phyloP scores from a whole-genome alignment of 768 basidiomycete species.

The Tricholoma bakamatsutake region DNA sequence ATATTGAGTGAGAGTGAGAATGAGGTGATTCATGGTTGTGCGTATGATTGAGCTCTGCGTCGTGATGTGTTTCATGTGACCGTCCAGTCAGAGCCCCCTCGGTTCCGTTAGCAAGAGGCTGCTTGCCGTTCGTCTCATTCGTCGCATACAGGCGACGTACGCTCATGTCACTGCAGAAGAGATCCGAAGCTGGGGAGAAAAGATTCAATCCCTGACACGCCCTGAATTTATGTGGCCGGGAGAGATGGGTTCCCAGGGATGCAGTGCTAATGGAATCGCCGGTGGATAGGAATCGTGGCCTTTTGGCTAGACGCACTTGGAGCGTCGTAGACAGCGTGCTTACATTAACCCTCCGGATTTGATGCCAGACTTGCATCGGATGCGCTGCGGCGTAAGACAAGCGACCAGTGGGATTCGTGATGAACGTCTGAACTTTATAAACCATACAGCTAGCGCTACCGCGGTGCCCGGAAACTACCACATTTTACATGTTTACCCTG shows the following conservation, averaged over 20 bases:
- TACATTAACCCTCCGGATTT: slow-evolving; percentile 8
- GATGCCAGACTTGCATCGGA: slow-evolving; percentile 13
- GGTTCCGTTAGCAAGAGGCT: background rate
- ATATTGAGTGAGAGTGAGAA: slow-evolving; percentile 53
- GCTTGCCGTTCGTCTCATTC: slow-evolving; percentile 6
- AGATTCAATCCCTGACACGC: background rate
- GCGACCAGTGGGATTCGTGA: background rate
- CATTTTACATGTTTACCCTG: background rate
- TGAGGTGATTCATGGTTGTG: slow-evolving; percentile 44
- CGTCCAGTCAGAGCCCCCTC: slow-evolving; percentile 5
- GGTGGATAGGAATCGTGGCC: slow-evolving; percentile 10
- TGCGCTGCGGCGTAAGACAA: background rate
- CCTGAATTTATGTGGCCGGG: slow-evolving; percentile 1
- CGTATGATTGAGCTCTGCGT: slow-evolving; percentile 20
- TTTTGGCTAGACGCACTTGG: slow-evolving; percentile 2
- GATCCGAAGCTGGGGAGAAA: slow-evolving; percentile 3
- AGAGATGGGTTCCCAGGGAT: slow-evolving; percentile 10
- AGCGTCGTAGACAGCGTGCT: slow-evolving; percentile 4
- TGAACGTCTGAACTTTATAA: slow-evolving; percentile 7
- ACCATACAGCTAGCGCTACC: background rate
- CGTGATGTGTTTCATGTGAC: slow-evolving; percentile 10
- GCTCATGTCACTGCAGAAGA: slow-evolving; percentile 10
- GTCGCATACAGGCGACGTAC: slow-evolving; percentile 23
- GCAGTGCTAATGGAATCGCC: background rate
- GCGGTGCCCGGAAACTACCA: background rate